phyloP scores from a whole-genome alignment of 148 eudicot species.

The Salicornia ramosissima region DNA sequence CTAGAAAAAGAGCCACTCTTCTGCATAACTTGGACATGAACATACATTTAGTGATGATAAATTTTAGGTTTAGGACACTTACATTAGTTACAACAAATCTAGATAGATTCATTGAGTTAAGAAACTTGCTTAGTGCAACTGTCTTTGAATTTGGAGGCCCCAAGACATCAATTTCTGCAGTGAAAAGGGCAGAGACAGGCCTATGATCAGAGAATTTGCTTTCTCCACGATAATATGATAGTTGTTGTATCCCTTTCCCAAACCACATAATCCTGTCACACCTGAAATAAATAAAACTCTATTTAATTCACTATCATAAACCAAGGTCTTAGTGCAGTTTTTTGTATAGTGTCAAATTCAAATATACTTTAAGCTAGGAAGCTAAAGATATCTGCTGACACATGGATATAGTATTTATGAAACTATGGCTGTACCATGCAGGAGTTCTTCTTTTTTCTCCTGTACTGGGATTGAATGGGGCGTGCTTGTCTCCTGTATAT shows the following conservation, averaged over 20 bases:
- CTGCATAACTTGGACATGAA: not conserved
- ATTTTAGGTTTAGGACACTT: constrained; percentile 14
- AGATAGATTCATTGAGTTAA: constrained; percentile 30
- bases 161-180: constrained; percentile 45
- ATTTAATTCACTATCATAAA: not conserved
- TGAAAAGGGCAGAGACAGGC: constrained; percentile 85
- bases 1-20: not conserved
- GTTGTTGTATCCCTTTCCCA: constrained; percentile 77
- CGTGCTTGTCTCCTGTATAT: constrained; percentile 32
- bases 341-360: no score
- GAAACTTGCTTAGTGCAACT: constrained; percentile 29
- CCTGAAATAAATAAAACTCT: constrained; percentile 40
- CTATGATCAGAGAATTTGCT: constrained; percentile 90
- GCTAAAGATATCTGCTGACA: no score
- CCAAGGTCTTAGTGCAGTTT: not conserved
- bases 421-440: constrained; percentile 46
- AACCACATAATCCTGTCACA: constrained; percentile 93
- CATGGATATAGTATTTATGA: not conserved
- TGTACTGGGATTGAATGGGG: constrained; percentile 29
- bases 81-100: constrained; percentile 13
- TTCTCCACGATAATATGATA: constrained; percentile 67
- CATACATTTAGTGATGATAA: not conserved
- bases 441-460: constrained; percentile 66
- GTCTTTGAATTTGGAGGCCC: constrained; percentile 34
- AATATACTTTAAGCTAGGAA: not conserved